phyloP scores from a whole-genome alignment of 2,329 filamentous ascomycete species.

The Aspergillus thermomutatus region DNA sequence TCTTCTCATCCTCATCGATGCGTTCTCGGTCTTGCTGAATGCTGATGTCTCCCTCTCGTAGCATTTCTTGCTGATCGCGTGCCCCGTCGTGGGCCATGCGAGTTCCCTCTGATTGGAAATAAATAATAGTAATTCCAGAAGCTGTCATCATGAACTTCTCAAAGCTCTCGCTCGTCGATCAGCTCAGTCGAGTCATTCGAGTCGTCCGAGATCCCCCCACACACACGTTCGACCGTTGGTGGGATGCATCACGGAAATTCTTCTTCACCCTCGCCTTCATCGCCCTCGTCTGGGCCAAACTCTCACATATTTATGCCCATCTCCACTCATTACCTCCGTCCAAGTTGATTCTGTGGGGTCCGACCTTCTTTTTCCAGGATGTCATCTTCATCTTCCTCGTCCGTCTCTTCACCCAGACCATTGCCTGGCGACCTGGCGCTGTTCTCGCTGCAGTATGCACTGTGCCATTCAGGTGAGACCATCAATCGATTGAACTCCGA shows the following conservation, averaged over 20 bases:
- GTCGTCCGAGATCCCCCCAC: conserved; percentile 12
- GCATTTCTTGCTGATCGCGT: neutral
- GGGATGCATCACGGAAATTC: conserved; percentile 28
- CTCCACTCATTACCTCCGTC: conserved; percentile 20
- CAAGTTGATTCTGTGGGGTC: conserved; percentile 24
- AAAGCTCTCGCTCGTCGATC: conserved; percentile 2
- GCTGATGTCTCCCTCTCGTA: neutral
- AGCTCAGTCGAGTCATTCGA: neutral
- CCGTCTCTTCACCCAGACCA: conserved; percentile 20
- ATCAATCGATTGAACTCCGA: neutral
- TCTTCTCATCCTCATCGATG: neutral
- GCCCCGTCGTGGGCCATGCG: conserved; percentile 2
- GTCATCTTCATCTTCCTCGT: conserved; percentile 22
- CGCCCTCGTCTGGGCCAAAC: conserved; percentile 25
- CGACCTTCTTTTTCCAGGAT: conserved; percentile 32
- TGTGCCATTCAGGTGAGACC: conserved; percentile 27
- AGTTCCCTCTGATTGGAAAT: neutral
- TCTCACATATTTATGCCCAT: conserved; percentile 27
- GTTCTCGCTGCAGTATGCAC: conserved; percentile 19
- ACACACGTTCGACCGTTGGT: conserved; percentile 20
- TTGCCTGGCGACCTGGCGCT: conserved; percentile 19
- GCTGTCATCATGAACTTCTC: neutral
- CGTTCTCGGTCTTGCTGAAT: neutral
- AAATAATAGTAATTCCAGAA: neutral
- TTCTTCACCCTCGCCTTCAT: conserved; percentile 28